Evolutionary conservation across 371 early-diverging fungal species (phyloP).

Genomic region (Fennellomyces sp.): DNA sequence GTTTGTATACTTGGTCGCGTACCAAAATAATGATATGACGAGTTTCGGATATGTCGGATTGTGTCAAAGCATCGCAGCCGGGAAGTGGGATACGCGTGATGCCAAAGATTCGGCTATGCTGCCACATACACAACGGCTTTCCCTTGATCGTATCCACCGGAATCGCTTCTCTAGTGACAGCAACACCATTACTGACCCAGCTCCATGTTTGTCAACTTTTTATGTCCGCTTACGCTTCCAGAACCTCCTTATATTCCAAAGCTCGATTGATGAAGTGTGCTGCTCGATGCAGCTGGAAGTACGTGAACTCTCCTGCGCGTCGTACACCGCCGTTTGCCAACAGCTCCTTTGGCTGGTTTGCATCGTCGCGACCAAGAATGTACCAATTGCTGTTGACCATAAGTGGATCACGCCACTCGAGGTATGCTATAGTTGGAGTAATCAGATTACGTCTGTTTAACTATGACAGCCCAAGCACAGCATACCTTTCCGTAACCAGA

Average conservation of each 20-base stretch:
- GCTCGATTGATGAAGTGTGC: constrained; percentile 76
- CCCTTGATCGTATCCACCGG: constrained; percentile 60
- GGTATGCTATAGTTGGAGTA: constrained; percentile 70
- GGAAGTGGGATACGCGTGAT: constrained; percentile 80
- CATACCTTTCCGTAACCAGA: constrained; percentile 76
- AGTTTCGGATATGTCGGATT: constrained; percentile 47
- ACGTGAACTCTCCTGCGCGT: constrained; percentile 58
- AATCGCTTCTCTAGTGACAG: constrained; percentile 50
- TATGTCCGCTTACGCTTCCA: constrained; percentile 55
- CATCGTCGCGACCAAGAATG: constrained; percentile 70
- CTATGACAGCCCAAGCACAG: neutral
- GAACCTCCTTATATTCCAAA: constrained; percentile 72
- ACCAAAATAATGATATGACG: constrained; percentile 76
- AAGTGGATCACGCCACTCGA: constrained; percentile 87
- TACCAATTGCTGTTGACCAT: constrained; percentile 94
- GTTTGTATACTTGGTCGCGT: constrained; percentile 78
- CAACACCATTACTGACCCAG: too few species aligned
- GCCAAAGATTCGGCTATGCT: constrained; percentile 80
- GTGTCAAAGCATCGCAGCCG: constrained; percentile 66
- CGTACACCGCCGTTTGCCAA: constrained; percentile 35
- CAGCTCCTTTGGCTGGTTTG: constrained; percentile 60
- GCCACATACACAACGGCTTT: constrained; percentile 40
- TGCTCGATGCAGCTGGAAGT: constrained; percentile 84
- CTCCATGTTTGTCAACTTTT: neutral
- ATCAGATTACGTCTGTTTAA: neutral